These are phyloP conservation scores for Cutaneotrichosporon sp. DNA, from an alignment of 1,284 basidiomycete genomes.

Conservation along the genomic window DNA sequence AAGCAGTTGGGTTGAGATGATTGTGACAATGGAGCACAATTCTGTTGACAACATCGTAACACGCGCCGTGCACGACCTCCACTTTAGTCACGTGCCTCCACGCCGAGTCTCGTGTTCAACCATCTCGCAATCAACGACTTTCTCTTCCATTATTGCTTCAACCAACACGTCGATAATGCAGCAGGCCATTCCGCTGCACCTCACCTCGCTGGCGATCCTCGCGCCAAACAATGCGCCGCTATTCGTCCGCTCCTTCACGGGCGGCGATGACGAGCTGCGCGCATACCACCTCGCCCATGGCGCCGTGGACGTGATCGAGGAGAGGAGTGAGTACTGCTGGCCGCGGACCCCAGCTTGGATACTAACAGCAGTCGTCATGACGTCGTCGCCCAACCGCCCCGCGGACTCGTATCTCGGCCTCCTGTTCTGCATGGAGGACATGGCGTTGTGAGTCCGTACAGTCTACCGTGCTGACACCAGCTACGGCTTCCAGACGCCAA, in stretches of 20 bases:
- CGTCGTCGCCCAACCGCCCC: conserved; percentile 38
- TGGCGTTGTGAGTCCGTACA: conserved; percentile 42
- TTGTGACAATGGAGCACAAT: background rate
- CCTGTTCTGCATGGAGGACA: conserved; percentile 49
- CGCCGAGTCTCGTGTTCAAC: too few relatives aligned
- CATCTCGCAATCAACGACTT: too few relatives aligned
- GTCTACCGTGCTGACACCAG: conserved; percentile 18
- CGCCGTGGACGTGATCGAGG: conserved; percentile 48
- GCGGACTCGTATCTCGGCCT: conserved; percentile 46
- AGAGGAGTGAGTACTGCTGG: conserved; percentile 38
- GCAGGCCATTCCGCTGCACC: conserved; percentile 39
- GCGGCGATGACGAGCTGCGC: conserved; percentile 39
- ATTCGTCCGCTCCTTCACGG: conserved; percentile 46
- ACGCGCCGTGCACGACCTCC: conserved; percentile 1
- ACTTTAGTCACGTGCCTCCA: too few relatives aligned
- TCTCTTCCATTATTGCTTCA: background rate
- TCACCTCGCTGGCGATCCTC: conserved; percentile 45
- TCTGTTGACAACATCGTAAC: background rate
- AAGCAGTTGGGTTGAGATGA: too few relatives aligned
- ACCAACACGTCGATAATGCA: conserved; percentile 24
- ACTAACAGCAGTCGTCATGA: conserved; percentile 40
- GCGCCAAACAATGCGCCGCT: conserved; percentile 45
- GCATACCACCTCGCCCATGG: conserved; percentile 48
- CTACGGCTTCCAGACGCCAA: conserved; percentile 47
- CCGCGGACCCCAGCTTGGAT: too few relatives aligned